phyloP scores from a whole-genome alignment of 139 green algal species.

The Auxenochlorella protothecoides region DNA sequence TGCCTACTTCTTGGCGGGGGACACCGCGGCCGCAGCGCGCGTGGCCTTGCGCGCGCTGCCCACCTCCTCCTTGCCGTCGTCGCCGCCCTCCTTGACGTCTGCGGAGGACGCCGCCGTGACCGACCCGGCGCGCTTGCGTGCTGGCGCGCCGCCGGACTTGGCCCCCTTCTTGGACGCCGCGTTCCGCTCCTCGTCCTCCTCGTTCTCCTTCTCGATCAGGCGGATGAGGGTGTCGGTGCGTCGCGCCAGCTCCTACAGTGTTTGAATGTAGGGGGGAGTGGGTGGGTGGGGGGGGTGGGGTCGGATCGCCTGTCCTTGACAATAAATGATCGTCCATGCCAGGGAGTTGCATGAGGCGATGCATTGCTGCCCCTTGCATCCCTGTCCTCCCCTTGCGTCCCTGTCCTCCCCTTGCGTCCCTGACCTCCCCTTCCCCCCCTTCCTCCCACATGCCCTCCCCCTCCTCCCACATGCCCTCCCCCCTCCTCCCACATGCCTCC shows the following conservation, averaged over 20 bases:
- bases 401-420: too few species aligned
- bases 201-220: conserved; percentile 94
- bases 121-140: background rate
- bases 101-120: background rate
- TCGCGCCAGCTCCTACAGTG: conserved; percentile 53
- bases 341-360: too few species aligned
- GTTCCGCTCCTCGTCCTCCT: conserved; percentile 23
- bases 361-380: too few species aligned
- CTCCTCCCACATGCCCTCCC: background rate
- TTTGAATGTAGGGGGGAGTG: too few species aligned
- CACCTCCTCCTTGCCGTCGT: background rate
- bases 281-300: too few species aligned
- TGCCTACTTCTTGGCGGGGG: conserved; percentile 3
- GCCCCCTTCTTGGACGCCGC: conserved; percentile 16
- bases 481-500: background rate
- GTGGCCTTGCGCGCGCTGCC: conserved; percentile 13
- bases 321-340: too few species aligned
- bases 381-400: too few species aligned
- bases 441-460: too few species aligned
- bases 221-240: conserved; percentile 92
- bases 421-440: too few species aligned
- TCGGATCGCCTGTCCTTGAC: too few species aligned
- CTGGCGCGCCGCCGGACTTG: conserved; percentile 1
- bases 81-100: background rate
- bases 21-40: background rate